Conservation (phyloP, 2,329 filamentous ascomycete species). For the Ophiostoma ulmi region DNA sequence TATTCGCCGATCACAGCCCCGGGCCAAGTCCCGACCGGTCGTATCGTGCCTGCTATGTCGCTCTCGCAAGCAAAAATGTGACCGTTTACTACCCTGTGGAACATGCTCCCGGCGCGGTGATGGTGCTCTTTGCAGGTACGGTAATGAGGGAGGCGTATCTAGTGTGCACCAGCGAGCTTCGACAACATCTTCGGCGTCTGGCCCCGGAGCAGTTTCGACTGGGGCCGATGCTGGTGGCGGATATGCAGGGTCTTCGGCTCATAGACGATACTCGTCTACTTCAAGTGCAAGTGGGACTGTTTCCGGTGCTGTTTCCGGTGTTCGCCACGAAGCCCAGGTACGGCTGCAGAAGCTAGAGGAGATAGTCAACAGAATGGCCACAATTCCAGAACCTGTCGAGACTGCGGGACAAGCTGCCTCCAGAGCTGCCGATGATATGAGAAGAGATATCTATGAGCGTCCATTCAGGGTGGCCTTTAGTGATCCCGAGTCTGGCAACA, state of each 20-base stretch:
- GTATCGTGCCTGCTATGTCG: slow-evolving; percentile 42
- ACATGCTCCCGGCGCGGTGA: slow-evolving; percentile 40
- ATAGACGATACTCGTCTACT: not conserved
- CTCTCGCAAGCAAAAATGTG: slow-evolving; percentile 41
- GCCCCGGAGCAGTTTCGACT: not conserved
- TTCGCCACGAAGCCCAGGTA: slow-evolving; percentile 37
- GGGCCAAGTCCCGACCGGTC: slow-evolving; percentile 32
- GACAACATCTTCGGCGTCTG: not conserved
- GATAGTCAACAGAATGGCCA: slow-evolving; percentile 34
- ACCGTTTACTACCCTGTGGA: slow-evolving; percentile 39
- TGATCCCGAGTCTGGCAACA: not conserved
- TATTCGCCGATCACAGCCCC: slow-evolving; percentile 13
- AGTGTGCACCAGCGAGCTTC: not conserved
- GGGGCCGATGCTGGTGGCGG: not conserved
- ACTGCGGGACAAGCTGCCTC: not conserved
- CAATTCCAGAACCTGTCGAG: not conserved
- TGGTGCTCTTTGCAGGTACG: slow-evolving; percentile 35
- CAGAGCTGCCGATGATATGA: not conserved
- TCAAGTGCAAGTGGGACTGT: not conserved
- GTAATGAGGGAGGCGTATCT: slow-evolving; percentile 21
- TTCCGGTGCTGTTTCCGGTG: not conserved
- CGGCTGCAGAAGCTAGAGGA: slow-evolving; percentile 40
- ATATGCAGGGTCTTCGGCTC: not conserved
- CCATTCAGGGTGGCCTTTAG: not conserved
- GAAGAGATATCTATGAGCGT: not conserved